Evolutionary conservation across 2,329 filamentous ascomycete genomes (phyloP).

Genomic region (Apiospora phragmitis): DNA sequence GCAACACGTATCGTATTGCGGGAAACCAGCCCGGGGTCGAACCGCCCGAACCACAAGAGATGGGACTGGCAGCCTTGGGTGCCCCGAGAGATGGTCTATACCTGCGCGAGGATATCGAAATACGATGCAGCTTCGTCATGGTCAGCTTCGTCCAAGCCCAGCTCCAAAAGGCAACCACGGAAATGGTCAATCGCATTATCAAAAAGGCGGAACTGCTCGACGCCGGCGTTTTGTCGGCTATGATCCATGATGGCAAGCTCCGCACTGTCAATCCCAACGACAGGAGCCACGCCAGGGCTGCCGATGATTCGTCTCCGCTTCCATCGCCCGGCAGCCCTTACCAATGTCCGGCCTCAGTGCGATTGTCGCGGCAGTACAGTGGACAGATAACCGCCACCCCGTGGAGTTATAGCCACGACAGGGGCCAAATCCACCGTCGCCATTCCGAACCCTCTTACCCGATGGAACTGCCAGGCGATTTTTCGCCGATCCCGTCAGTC

Average conservation of each 20-base stretch:
- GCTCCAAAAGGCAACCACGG: conserved; percentile 64
- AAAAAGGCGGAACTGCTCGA: conserved; percentile 72
- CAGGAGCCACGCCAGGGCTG: conserved; percentile 8
- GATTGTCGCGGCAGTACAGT: too few species aligned
- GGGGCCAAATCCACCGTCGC: too few species aligned
- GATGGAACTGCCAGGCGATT: too few species aligned
- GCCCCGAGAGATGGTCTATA: conserved; percentile 66
- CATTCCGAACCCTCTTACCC: too few species aligned
- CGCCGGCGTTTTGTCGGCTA: conserved; percentile 63
- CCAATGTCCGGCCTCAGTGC: too few species aligned
- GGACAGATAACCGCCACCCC: too few species aligned
- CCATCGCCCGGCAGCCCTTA: too few species aligned
- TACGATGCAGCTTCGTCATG: conserved; percentile 67
- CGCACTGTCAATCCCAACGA: conserved; percentile 56
- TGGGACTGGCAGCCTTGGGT: conserved; percentile 58
- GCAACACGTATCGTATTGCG: conserved; percentile 67
- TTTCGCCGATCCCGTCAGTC: too few species aligned
- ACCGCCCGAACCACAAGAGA: conserved; percentile 59
- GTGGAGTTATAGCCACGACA: too few species aligned
- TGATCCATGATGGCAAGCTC: conserved; percentile 66
- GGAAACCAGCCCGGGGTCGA: conserved; percentile 69
- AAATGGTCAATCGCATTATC: conserved; percentile 68
- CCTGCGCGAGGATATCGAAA: conserved; percentile 69
- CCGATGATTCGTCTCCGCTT: too few species aligned
- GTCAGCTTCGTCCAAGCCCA: conserved; percentile 67